Percentiles rank a stretch among this genome's conserved stretches.
These are phyloP conservation scores for Xerocomellus intermedius DNA, from an alignment of 768 basidiomycete genomes.

Conservation along the genomic window DNA sequence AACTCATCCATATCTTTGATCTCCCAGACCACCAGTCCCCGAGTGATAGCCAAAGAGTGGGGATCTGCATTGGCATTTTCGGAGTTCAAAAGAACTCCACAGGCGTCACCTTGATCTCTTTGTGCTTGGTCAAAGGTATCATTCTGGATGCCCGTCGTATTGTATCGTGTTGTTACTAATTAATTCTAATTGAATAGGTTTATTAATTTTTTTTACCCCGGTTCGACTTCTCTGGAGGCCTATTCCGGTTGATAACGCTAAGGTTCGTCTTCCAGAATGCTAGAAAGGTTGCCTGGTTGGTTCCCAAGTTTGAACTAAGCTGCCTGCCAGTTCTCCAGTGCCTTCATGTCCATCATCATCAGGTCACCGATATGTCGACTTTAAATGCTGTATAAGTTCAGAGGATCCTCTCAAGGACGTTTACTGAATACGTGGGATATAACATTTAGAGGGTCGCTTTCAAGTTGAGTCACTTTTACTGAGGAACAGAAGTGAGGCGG, in stretches of 20 bases:
- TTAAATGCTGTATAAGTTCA: background rate
- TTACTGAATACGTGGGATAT: background rate
- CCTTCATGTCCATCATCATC: background rate
- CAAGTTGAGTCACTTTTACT: background rate
- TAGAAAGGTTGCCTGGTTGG: background rate
- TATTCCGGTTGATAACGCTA: background rate
- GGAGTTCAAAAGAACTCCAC: background rate
- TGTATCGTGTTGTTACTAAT: no score
- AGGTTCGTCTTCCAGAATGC: background rate
- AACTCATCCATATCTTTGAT: no score
- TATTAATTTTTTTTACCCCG: background rate
- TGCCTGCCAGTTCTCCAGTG: background rate
- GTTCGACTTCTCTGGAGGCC: background rate
- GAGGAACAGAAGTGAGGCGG: background rate
- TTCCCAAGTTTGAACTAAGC: no score
- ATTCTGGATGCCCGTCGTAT: background rate
- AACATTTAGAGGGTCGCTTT: no score
- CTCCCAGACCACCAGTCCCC: no score
- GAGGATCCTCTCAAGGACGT: background rate
- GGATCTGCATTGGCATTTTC: no score
- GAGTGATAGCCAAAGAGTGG: no score
- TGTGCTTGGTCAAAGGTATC: background rate
- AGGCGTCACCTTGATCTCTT: background rate
- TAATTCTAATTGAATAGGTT: no score
- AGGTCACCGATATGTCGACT: background rate